Evolutionary conservation across 2,329 filamentous ascomycete species (phyloP), one percentile per base, ranked within the genome.

Genomic region (Aspergillus chevalieri): DNA sequence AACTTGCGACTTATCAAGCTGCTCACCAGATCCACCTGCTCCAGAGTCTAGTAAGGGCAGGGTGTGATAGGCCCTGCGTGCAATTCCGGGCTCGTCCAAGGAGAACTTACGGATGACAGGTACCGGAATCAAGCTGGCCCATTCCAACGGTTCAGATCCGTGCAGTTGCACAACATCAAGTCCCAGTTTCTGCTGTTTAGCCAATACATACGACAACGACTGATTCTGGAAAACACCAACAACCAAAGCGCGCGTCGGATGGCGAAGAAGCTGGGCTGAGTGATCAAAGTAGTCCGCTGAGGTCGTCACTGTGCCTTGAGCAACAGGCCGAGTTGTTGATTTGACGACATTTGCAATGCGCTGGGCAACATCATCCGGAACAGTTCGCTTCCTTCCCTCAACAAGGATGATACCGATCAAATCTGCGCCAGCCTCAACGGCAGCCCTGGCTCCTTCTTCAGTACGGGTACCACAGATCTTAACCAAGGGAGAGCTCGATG

Each of bases 221-320:
- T 97, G 92, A 66, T 96, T 87, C 61, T 88, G 86, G 74, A 98
- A 98, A 2, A 98, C 92, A 49, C 93, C 93, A 4, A 95, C 93
- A 0, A 98, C 78, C 2, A 93, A 78, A 0, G 92, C 85, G 8
- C 87, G 81, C 64, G 65, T 75, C 65, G 65, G 78, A 69, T 76
- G 69, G 6, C 71, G 70, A 19, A 83, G 63, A 8, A 74, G 64
- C 26, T 65, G 62, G 10, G 74, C 64, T 2, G 75, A 74, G 58
- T 83, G 74, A 9, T 79, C 79, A 66, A 94, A 97, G 70, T 84
- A 95, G 64, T 91, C 88, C 51, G 65, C 52, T 8, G 68, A 61
- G 42, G 61, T 55, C 6, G 57, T 48, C 15, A 54, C 56, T n/a
- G 63, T 46, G 17, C 52, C 24, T 10, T 50, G 48, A 8, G 51